These are phyloP conservation scores for Datisca glomerata DNA, from an alignment of 306 rosid species.

Conservation along the genomic window DNA sequence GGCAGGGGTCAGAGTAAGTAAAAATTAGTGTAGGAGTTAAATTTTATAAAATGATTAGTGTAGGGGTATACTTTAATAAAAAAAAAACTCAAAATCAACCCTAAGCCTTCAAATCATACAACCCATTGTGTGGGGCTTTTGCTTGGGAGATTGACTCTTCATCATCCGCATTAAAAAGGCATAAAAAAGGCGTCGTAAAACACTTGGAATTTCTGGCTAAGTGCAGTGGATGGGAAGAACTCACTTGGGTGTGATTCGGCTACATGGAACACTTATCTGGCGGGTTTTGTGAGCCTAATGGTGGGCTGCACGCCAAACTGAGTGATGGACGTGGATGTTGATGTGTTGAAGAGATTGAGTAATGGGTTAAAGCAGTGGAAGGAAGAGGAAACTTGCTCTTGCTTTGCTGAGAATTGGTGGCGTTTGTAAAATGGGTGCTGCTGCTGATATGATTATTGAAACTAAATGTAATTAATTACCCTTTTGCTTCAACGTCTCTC, in stretches of 20 bases:
- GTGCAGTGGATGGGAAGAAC: conserved; percentile 87
- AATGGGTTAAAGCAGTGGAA: conserved; percentile 70
- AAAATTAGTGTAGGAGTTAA: too few species aligned
- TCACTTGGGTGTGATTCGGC: conserved; percentile 81
- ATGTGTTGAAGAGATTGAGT: conserved; percentile 70
- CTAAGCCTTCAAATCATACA: too few species aligned
- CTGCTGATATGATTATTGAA: conserved; percentile 72
- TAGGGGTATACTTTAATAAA: too few species aligned
- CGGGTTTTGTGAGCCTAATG: conserved; percentile 76
- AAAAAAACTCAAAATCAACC: too few species aligned
- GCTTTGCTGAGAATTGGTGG: conserved; percentile 70
- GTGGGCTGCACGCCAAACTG: conserved; percentile 70
- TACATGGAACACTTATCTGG: conserved; percentile 83
- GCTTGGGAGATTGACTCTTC: conserved; percentile 92
- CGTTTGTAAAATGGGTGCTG: conserved; percentile 67
- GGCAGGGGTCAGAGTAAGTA: too few species aligned
- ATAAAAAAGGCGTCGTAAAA: conserved; percentile 51
- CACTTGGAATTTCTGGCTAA: conserved; percentile 94
- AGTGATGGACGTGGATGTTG: conserved; percentile 74
- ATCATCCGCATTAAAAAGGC: conserved; percentile 67
- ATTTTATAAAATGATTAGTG: too few species aligned
- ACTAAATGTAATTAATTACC: conserved; percentile 20
- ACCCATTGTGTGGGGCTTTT: conserved; percentile 77
- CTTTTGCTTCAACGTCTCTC: conserved; percentile 4
- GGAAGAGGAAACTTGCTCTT: conserved; percentile 80